A percentile compares a stretch with the other conserved stretches of the same genome.
phyloP scores from a whole-genome alignment of 495 filamentous ascomycete species.

The Opeltia flavorubescens region DNA sequence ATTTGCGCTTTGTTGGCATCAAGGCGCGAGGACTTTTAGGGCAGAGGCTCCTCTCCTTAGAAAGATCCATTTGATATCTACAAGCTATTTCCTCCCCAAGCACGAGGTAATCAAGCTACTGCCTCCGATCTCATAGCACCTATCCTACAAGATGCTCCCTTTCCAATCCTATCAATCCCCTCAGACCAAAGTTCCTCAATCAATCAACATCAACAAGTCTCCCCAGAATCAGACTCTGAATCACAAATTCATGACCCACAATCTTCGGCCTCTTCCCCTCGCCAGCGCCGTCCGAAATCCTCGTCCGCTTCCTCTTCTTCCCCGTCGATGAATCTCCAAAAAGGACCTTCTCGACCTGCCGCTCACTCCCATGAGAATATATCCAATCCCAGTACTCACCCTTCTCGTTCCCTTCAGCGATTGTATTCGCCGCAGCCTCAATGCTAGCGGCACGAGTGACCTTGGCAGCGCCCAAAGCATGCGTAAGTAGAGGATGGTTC shows the following conservation, averaged over 20 bases:
- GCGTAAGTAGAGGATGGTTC: conserved; percentile 58
- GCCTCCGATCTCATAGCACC: conserved; percentile 8
- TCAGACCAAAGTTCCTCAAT: conserved; percentile 59
- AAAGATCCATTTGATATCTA: no score
- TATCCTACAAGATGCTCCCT: conserved; percentile 62
- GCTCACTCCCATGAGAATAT: conserved; percentile 55
- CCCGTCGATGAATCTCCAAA: conserved; percentile 20
- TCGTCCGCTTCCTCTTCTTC: conserved; percentile 39
- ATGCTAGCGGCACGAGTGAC: conserved; percentile 51
- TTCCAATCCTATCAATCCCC: conserved; percentile 80
- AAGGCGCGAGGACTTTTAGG: no score
- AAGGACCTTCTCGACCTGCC: conserved; percentile 30
- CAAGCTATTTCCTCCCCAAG: no score
- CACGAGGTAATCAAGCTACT: background rate
- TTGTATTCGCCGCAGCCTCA: conserved; percentile 41
- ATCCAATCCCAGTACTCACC: conserved; percentile 57
- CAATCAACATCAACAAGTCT: conserved; percentile 50
- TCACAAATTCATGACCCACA: conserved; percentile 74
- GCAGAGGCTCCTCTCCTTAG: no score
- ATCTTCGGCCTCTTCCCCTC: conserved; percentile 39
- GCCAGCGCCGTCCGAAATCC: conserved; percentile 5
- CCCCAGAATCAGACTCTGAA: conserved; percentile 87
- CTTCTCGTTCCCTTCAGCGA: conserved; percentile 35
- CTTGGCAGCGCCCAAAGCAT: conserved; percentile 56
- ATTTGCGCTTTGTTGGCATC: no score